Base-by-base conservation (phyloP, 305 asterid genomes). In the Fraxinus platypoda region DNA sequence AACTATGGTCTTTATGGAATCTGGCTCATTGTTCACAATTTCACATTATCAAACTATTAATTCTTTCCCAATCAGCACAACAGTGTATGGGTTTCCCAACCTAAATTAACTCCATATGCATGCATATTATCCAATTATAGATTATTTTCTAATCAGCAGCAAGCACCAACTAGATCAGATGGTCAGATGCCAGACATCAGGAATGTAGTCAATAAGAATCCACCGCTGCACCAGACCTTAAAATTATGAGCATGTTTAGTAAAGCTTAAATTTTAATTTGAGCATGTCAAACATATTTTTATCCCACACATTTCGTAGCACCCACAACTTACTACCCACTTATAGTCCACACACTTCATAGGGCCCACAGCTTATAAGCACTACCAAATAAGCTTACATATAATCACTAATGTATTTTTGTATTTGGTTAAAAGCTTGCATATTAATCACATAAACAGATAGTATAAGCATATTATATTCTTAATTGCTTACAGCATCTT, bases 401-500 rank as follows among this genome's bases (percentile, higher is more conserved):
- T 25, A 9, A 21, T 64, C 33, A 64, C 34, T 25, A 17, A 25
- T 25, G 17, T 25, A 23, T 25, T 57, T 57, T 66, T 8, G 31
- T 26, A 66, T 35, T 26, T 13, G 8, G 74, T 71, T 71, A 71
- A 71, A 70, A 71, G 75, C 41, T 31, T 30, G 75, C 23, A 7
- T 71, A 31, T 15, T 70, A 70, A 64, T 28, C 21, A 70, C 75
- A 70, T 59, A 59, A 79, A 72, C 8, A 59, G 68, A 38, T 68
- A 28, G 9, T 30, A 72, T 33, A 31, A 33, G 43, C 38, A 31
- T 13, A 31, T 19, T 30, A 75, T 76, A 41, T 4, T 62, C 78
- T 52, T 13, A 81, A 85, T 37, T 76, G 87, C 98, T 92, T 82
- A 95, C 99, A 78, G 98, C 99, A 90, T 95, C 99, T 91, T 95